These are phyloP conservation scores for Pleurotus giganteus DNA, from an alignment of 768 basidiomycete genomes.

Conservation along the genomic window DNA sequence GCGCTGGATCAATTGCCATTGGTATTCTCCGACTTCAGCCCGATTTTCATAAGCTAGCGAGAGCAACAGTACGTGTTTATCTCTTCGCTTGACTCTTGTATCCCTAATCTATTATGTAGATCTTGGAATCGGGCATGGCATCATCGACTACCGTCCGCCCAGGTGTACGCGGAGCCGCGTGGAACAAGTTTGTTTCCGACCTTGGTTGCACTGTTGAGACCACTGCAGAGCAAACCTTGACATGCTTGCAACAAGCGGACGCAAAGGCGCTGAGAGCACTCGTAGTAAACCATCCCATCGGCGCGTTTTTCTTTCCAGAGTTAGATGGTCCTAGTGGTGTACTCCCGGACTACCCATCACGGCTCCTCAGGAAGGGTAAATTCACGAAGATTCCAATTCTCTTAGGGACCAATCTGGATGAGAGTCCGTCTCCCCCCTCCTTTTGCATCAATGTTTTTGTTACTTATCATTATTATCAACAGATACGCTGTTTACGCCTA, in stretches of 20 bases:
- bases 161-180: slow-evolving; percentile 24
- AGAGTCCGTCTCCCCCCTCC: slow-evolving; percentile 27
- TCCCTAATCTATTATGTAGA: slow-evolving; percentile 23
- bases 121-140: slow-evolving; percentile 40
- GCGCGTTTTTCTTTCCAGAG: slow-evolving; percentile 36
- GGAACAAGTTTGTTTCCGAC: slow-evolving; percentile 29
- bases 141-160: slow-evolving; percentile 24
- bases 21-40: slow-evolving; percentile 33
- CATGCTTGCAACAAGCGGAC: slow-evolving; percentile 20
- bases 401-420: slow-evolving; percentile 40
- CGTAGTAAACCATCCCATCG: slow-evolving; percentile 6
- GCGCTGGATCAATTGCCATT: slow-evolving; percentile 44
- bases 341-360: slow-evolving; percentile 35
- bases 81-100: neutral
- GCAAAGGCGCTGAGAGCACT: neutral
- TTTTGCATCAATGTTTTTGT: neutral
- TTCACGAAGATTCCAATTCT: slow-evolving; percentile 42
- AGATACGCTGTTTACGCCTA: neutral
- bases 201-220: too few species aligned
- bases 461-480: neutral
- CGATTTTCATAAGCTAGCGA: slow-evolving; percentile 21
- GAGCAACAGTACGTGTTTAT: slow-evolving; percentile 28
- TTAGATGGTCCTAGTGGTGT: slow-evolving; percentile 39
- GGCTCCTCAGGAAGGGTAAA: slow-evolving; percentile 25
- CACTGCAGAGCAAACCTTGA: slow-evolving; percentile 28